These are phyloP conservation scores for Teratosphaeria gauchensis DNA, from an alignment of 2,329 filamentous ascomycete genomes.

Conservation along the genomic window DNA sequence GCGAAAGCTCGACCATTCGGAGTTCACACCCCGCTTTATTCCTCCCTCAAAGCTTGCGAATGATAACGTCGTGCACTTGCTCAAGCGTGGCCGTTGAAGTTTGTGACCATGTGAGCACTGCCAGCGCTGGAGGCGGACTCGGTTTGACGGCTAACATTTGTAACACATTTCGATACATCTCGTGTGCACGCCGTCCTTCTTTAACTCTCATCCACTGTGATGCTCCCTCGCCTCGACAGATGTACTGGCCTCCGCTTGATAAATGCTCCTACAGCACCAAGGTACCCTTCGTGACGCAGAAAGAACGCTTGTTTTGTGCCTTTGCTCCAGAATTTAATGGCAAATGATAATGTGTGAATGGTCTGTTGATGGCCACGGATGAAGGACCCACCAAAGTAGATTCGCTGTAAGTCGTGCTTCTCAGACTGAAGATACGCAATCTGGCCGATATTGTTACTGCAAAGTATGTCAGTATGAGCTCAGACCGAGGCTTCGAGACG, in stretches of 20 bases:
- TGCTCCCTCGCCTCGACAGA: constrained; percentile 62
- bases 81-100: too few species aligned
- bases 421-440: constrained; percentile 96
- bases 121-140: not conserved
- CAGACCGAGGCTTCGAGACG: not conserved
- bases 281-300: constrained; percentile 86
- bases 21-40: too few species aligned
- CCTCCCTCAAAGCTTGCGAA: too few species aligned
- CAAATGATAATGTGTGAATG: constrained; percentile 94
- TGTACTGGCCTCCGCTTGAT: constrained; percentile 81
- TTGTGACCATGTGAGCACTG: too few species aligned
- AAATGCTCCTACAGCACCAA: constrained; percentile 89
- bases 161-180: not conserved
- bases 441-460: constrained; percentile 92
- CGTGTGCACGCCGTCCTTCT: not conserved
- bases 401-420: constrained; percentile 80
- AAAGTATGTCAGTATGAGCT: constrained; percentile 17
- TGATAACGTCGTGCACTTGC: too few species aligned
- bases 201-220: not conserved
- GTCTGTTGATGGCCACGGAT: constrained; percentile 94
- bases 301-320: constrained; percentile 94
- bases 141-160: not conserved
- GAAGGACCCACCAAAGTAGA: constrained; percentile 96
- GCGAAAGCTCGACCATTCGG: too few species aligned
- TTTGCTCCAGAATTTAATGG: constrained; percentile 95